Base-by-base conservation (phyloP, 192 early-diverging fungal genomes). In the Podila minutissima region DNA sequence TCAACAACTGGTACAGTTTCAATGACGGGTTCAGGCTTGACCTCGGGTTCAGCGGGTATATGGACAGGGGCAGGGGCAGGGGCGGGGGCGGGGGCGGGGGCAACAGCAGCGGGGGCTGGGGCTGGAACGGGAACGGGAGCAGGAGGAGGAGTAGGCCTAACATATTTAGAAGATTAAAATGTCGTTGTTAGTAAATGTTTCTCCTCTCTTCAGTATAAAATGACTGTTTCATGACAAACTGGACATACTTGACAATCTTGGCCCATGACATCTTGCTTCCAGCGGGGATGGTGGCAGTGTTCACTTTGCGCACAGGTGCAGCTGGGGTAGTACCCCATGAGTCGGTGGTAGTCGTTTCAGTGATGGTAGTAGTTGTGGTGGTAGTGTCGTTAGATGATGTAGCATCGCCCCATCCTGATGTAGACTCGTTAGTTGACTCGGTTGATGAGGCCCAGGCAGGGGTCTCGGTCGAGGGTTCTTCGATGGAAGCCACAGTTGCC, bases 211-310 rank as follows among this genome's bases (percentile, higher is more conserved):
- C 15, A 15, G 41, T 4, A 46, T 46, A 46, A 15, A 46, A 46
- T 46, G 15, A 11, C 1, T 46, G 15, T 4, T 17, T 46, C 15
- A 46, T 15, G 66, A 64, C 33, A 59, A 61, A 20, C 10, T 55
- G 74, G n/a, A 72, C 88, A 55, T 71, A 91, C 90, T 90, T 90
- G 29, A 90, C 89, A 62, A 91, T 83, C 59, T 90, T 87, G 51
- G 90, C 90, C 90, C 90, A 91, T 62, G 90, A 91, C 66, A 81
- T 64, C 58, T 85, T 86, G 59, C 60, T 66, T 62, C 72, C 74
- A 11, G 69, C 55, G 58, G 84, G 78, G 66, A 82, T 82, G n/a
- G 84, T 85, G 48, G 77, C 51, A 15, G 77, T 73, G 69, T 81
- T 78, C 57, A 74, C 31, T 67, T 72, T 85, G 29, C 74, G 70